Evolutionary conservation across 257 asterid genomes (phyloP).

Genomic region (Jacaranda mimosifolia): DNA sequence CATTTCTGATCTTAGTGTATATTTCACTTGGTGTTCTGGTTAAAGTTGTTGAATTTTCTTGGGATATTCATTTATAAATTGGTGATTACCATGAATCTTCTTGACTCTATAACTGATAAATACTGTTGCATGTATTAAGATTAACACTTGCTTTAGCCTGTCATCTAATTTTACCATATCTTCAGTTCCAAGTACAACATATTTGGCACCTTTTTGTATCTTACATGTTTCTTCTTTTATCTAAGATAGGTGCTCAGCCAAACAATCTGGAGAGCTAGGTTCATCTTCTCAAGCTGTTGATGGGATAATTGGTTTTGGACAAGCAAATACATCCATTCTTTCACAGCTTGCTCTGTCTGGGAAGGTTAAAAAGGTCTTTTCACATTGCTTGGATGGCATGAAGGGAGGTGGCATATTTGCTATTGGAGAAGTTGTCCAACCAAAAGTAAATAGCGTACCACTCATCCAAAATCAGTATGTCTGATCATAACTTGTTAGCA

Average conservation of each 20-base stretch:
- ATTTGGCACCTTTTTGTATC: slow-evolving; percentile 10
- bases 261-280: slow-evolving; percentile 57
- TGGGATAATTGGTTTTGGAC: slow-evolving; percentile 78
- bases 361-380: slow-evolving; percentile 60
- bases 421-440: slow-evolving; percentile 66
- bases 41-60: too few relatives aligned
- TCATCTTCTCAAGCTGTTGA: slow-evolving; percentile 66
- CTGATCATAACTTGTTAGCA: slow-evolving; percentile 32
- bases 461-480: slow-evolving; percentile 62
- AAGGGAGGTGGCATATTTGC: slow-evolving; percentile 79
- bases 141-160: not conserved
- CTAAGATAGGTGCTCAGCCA: slow-evolving; percentile 69
- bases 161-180: not conserved
- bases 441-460: slow-evolving; percentile 55
- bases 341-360: slow-evolving; percentile 67
- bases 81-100: too few relatives aligned
- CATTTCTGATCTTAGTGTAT: slow-evolving; percentile 4
- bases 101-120: too few relatives aligned
- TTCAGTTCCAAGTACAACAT: not conserved
- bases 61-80: too few relatives aligned
- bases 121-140: too few relatives aligned
- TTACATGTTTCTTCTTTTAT: slow-evolving; percentile 37
- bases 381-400: slow-evolving; percentile 68
- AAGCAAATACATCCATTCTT: slow-evolving; percentile 66
- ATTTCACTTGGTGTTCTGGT: too few relatives aligned